Base-by-base conservation (phyloP, 257 asterid species). In the Coffea canephora region DNA sequence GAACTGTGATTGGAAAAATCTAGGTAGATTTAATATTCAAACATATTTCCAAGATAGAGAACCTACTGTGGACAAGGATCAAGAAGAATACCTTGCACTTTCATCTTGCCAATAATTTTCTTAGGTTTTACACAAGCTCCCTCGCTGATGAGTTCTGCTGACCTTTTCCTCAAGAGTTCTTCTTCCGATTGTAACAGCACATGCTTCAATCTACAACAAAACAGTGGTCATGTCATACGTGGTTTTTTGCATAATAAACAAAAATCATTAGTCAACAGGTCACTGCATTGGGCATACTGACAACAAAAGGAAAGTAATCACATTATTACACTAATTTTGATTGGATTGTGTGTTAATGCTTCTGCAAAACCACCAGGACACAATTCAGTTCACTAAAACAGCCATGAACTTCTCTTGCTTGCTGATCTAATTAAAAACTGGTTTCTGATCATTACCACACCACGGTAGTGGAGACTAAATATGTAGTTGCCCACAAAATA, bases 51-150 rank as follows among this genome's bases (percentile, higher is more conserved):
- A 8, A 31, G 41, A 41, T 4, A 59, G 31, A 75, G 41, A 67
- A 41, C 39, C 55, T 66, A 74, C 34, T 27, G 21, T 23, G 23
- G 52, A 4, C n/a, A 27, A 54, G 45, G 5, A 50, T 79, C 82
- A 25, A 80, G 14, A 76, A 68, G 57, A 16, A 43, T 39, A 95
- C 99, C 99, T 91, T 93, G 99, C 71, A 95, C 86, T 84, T 89
- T 95, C 74, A 95, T 88, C 86, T 93, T 93, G 88, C 98, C 97
- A 77, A 90, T 82, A 82, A 91, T 90, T 87, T 95, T 93, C 86
- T 92, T 95, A 12, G 92, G 87, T 86, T 91, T 95, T 41, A 90
- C 83, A 43, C 92, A 77, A 70, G 94, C 97, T 85, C 92, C 93
- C 84, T 93, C 99, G 62, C 94, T 88, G 64, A 91, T 91, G 71